Base-by-base conservation (phyloP, 306 rosid species). In the Citrullus amarus region DNA sequence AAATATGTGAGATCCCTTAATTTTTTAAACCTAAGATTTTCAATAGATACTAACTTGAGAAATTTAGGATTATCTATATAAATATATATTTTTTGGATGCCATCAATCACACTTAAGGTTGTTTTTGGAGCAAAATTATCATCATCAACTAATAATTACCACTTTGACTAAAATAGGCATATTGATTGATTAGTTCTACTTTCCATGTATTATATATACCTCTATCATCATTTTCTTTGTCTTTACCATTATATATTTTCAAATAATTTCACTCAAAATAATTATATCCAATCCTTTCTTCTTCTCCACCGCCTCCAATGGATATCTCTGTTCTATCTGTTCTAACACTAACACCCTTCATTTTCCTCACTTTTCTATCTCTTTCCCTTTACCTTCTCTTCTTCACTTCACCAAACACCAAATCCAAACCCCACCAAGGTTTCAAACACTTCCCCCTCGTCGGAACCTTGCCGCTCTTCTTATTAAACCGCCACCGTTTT, bases 401-500 rank as follows among this genome's bases (percentile, higher is more conserved):
- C 38, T 46, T 25, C 65, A 18, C 66, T 30, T 8, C 63, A 0
- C 2, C 32, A 3, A 79, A 15, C 5, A 3, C 8, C 6, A 83
- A 74, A 63, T 66, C 82, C 7, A 25, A 30, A 38, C 39, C 54
- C 17, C 25, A 44, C n/a, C 2, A 18, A 12, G 93, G 93, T 75
- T 86, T 92, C 83, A 84, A 73, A 72, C 6, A 0, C 78, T 92
- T 82, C 83, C 97, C 92, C 5, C 3, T 90, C 0, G 0, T 92
- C 0, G 93, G 93, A 57, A 9, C 80, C 43, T 22, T 92, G 41
- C 96, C 93, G 0, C 83, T 60, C 0, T 90, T 92, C 82, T 17
- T 90, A 5, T 48, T 7, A n/a, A 85, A 92, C 80, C 88, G 96
- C 3, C 87, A 88, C 80, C 89, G 87, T 2, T 88, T 86, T 67